Base-by-base conservation (phyloP, 257 asterid species). In the Solanum ossicruentum region DNA sequence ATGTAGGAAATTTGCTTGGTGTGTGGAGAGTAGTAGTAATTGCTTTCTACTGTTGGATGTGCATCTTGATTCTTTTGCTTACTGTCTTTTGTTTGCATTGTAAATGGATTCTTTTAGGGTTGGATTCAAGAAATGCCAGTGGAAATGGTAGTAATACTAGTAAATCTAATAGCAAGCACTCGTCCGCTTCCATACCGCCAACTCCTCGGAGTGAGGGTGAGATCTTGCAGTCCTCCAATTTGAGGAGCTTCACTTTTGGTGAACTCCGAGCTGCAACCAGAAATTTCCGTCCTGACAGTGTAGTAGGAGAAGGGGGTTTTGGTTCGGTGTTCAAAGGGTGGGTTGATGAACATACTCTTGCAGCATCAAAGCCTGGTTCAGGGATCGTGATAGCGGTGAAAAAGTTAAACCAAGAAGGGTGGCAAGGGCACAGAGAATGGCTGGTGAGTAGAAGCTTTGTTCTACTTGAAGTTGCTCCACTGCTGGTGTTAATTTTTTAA, bases 181-280 rank as follows among this genome's bases (percentile, higher is more conserved):
- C 98, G 4, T 92, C 93, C 52, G 71, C 92, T 61, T 93, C 98
- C 1, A 63, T 89, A 17, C 94, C 98, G 21, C 94, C 90, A 5
- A 93, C 98, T 61, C 97, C 98, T 69, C 89, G 98, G 51, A 93
- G 93, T 43, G 98, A 96, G 89, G 98, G 95, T 72, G 99, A 96
- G 89, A 96, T 96, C 79, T 85, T 96, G 92, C 98, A 93, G 89
- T 93, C 95, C 12, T 88, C 98, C 63, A 96, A 96, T 88, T 67
- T 96, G 90, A 96, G 90, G 87, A 94, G 94, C 88, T 94, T 91
- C 89, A 81, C 93, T 12, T 96, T 89, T 84, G 84, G 88, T 51
- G 98, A 96, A 82, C 98, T 96, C 6, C 95, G 88, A 85, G 60
- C 98, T 7, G 98, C 95, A 49, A 96, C 99, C 0, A 88, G 97